These are phyloP conservation scores for Wakefieldia striispora DNA, from an alignment of 768 basidiomycete genomes.

Conservation along the genomic window DNA sequence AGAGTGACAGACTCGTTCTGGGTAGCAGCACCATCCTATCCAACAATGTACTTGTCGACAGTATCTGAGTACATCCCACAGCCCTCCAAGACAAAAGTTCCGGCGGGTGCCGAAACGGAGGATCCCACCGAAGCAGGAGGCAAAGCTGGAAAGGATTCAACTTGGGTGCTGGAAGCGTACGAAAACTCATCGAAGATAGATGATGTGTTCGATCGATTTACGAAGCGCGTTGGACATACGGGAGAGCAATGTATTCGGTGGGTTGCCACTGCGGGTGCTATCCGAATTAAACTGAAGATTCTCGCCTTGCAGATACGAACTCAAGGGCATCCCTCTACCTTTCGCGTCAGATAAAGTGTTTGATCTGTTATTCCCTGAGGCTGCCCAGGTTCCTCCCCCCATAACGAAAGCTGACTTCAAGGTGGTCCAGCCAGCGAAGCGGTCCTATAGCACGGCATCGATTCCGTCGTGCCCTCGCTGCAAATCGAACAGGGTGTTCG, in stretches of 20 bases:
- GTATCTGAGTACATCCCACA: conserved; percentile 68
- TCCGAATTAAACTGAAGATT: not conserved
- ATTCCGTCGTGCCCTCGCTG: conserved; percentile 71
- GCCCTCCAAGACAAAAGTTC: conserved; percentile 45
- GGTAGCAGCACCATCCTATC: conserved; percentile 62
- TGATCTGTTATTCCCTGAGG: conserved; percentile 67
- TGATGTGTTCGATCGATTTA: conserved; percentile 83
- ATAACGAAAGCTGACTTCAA: conserved; percentile 63
- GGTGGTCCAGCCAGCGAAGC: conserved; percentile 43
- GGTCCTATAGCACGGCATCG: conserved; percentile 51
- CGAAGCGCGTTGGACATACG: conserved; percentile 63
- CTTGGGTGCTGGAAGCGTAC: conserved; percentile 72
- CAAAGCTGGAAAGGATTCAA: conserved; percentile 45
- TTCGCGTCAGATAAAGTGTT: conserved; percentile 79
- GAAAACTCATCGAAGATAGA: conserved; percentile 81
- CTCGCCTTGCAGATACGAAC: conserved; percentile 65
- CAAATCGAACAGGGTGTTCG: conserved; percentile 69
- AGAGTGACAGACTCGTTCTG: conserved; percentile 63
- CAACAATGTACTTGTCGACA: conserved; percentile 73
- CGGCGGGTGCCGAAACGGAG: conserved; percentile 37
- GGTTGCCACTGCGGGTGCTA: conserved; percentile 5
- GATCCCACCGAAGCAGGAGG: conserved; percentile 43
- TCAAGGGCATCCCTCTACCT: conserved; percentile 81
- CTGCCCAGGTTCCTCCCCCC: conserved; percentile 42
- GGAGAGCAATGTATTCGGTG: conserved; percentile 88